These are phyloP conservation scores for Salix arbutifolia DNA, from an alignment of 345 rosid species.

Conservation along the genomic window DNA sequence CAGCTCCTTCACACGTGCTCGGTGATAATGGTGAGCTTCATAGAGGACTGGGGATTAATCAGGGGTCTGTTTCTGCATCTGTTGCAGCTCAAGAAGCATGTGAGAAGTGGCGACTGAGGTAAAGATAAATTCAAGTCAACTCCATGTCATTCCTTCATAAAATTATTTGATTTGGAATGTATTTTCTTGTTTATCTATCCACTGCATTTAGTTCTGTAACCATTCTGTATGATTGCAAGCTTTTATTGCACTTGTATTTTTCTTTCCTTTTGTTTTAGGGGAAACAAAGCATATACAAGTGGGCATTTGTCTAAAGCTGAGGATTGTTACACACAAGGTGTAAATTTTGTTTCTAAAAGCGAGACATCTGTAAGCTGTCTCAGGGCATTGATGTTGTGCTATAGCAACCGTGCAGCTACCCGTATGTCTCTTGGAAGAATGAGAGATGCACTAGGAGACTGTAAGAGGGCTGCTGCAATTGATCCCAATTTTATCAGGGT, in stretches of 20 bases:
- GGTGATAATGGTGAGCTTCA: slow-evolving; percentile 32
- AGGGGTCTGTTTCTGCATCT: slow-evolving; percentile 39
- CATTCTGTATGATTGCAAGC: not conserved
- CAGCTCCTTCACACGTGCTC: slow-evolving; percentile 32
- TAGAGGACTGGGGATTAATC: slow-evolving; percentile 40
- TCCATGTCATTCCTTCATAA: not conserved
- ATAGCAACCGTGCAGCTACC: slow-evolving; percentile 95
- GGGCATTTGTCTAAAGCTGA: slow-evolving; percentile 79
- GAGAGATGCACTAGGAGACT: slow-evolving; percentile 85
- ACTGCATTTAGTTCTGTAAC: not conserved
- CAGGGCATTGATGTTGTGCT: slow-evolving; percentile 86
- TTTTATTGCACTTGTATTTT: slow-evolving; percentile 12
- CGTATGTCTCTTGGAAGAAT: slow-evolving; percentile 81
- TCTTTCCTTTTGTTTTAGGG: slow-evolving; percentile 48
- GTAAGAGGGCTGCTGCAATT: slow-evolving; percentile 68
- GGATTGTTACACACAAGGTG: slow-evolving; percentile 77
- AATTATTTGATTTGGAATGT: not conserved
- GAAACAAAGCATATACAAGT: slow-evolving; percentile 79
- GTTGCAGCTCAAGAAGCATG: slow-evolving; percentile 77
- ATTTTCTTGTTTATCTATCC: not conserved
- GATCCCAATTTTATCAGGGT: slow-evolving; percentile 80
- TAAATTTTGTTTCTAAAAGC: slow-evolving; percentile 52
- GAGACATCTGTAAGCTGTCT: slow-evolving; percentile 79
- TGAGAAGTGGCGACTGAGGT: slow-evolving; percentile 98
- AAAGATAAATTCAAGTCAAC: not conserved